A percentile compares a stretch with the other conserved stretches of the same genome.
These are phyloP conservation scores for Botrytis elliptica DNA, from an alignment of 2,329 filamentous ascomycete genomes.

Conservation along the genomic window DNA sequence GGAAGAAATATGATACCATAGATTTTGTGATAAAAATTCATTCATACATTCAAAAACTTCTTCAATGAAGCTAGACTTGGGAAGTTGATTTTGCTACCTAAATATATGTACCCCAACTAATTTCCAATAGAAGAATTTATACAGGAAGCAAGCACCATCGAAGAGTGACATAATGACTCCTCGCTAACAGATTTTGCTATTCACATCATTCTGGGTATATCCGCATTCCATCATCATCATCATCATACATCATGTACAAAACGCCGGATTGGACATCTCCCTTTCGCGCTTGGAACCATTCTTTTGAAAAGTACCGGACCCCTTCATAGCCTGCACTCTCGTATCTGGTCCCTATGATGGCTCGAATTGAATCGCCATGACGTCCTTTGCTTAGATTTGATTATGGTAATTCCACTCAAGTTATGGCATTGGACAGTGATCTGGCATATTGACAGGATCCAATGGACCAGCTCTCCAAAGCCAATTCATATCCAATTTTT, in stretches of 20 bases:
- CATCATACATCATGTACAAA: neutral
- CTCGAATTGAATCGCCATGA: neutral
- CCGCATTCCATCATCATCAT: neutral
- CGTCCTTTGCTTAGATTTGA: neutral
- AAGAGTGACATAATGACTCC: neutral
- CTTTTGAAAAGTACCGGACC: neutral
- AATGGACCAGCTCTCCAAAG: too few relatives aligned
- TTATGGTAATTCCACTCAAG: rapidly evolving
- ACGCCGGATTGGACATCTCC: neutral
- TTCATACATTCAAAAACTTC: neutral
- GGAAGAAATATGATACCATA: neutral
- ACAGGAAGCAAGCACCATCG: neutral
- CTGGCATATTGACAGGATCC: too few relatives aligned
- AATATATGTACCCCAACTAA: too few relatives aligned
- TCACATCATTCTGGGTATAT: neutral
- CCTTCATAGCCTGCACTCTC: too few relatives aligned
- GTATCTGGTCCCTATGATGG: neutral
- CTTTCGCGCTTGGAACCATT: neutral
- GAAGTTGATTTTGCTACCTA: too few relatives aligned
- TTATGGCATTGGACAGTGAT: too few relatives aligned
- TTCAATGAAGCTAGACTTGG: neutral
- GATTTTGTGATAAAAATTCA: neutral
- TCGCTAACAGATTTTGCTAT: neutral
- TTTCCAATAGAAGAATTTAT: neutral
- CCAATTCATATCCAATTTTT: neutral